Percentiles rank a stretch among this genome's conserved stretches.
Evolutionary conservation across 352 stramenopile species (phyloP).

Genomic region (Globisporangium mamillatum): DNA sequence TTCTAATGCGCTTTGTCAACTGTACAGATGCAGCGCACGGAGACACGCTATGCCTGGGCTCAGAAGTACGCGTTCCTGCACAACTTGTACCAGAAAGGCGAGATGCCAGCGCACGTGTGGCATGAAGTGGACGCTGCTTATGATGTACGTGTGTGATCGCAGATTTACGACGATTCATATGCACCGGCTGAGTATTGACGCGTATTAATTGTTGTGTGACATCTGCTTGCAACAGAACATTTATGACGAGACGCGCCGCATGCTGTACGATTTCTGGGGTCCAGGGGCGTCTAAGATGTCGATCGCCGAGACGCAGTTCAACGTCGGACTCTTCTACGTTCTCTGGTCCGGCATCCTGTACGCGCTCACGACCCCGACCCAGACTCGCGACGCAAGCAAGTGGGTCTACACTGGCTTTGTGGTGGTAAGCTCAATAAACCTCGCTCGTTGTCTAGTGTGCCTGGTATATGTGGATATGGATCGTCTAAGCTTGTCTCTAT

Average conservation of each 20-base stretch:
- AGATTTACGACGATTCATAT: not conserved
- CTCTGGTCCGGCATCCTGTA: slow-evolving; percentile 67
- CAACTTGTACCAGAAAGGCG: slow-evolving; percentile 41
- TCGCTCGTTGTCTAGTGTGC: not conserved
- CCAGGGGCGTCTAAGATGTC: slow-evolving; percentile 40
- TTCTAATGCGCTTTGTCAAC: not conserved
- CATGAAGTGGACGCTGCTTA: slow-evolving; percentile 52
- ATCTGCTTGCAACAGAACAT: slow-evolving; percentile 33
- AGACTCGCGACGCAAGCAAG: slow-evolving; percentile 41
- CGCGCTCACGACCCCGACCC: slow-evolving; percentile 42
- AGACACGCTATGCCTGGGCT: slow-evolving; percentile 49
- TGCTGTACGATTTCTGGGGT: slow-evolving; percentile 67
- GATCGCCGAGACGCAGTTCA: slow-evolving; percentile 46
- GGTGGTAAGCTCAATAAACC: slow-evolving; percentile 24
- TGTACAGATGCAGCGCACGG: slow-evolving; percentile 48
- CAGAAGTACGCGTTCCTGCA: slow-evolving; percentile 63
- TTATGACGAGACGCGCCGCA: slow-evolving; percentile 52
- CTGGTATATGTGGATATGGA: not conserved
- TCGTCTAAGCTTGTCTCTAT: not conserved
- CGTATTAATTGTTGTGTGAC: not conserved
- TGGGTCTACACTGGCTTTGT: slow-evolving; percentile 41
- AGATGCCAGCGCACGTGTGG: slow-evolving; percentile 56
- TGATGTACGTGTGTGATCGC: slow-evolving; percentile 33
- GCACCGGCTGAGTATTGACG: not conserved
- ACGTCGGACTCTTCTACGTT: slow-evolving; percentile 66